Conservation (phyloP, 176 grass and related monocot genomes). For the Phoenix dactylifera region DNA sequence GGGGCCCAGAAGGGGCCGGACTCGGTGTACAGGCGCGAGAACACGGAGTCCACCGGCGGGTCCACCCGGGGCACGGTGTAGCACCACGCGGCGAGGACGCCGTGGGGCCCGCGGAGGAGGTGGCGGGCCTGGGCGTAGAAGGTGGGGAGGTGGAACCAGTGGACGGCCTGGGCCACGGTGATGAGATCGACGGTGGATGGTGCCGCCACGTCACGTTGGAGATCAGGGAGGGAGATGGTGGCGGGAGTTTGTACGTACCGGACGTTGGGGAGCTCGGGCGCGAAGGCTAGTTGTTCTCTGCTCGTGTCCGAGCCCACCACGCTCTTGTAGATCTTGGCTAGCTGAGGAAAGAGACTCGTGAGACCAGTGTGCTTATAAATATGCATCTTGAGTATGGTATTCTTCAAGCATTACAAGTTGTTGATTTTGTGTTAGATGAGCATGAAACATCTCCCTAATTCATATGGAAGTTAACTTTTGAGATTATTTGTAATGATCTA, state of each 20-base stretch:
- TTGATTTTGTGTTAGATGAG: too few relatives aligned
- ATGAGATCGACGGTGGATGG: conserved; percentile 50
- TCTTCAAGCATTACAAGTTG: too few relatives aligned
- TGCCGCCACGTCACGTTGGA: conserved; percentile 37
- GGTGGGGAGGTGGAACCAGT: conserved; percentile 70
- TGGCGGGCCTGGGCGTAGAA: conserved; percentile 53
- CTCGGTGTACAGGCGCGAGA: conserved; percentile 43
- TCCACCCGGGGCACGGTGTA: conserved; percentile 59
- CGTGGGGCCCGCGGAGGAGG: conserved; percentile 29
- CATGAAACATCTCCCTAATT: too few relatives aligned
- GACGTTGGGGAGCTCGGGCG: conserved; percentile 33
- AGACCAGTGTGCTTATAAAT: too few relatives aligned
- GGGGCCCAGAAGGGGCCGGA: conserved; percentile 55
- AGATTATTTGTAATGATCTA: too few relatives aligned
- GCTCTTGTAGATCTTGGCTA: conserved; percentile 43
- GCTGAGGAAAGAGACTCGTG: conserved; percentile 11
- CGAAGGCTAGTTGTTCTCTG: conserved; percentile 56
- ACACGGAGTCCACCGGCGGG: conserved; percentile 43
- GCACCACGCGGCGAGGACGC: conserved; percentile 83
- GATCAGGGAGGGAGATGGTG: conserved; percentile 13
- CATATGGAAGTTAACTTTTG: too few relatives aligned
- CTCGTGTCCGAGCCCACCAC: conserved; percentile 89
- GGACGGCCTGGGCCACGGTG: conserved; percentile 80
- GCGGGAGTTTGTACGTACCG: conserved; percentile 46
- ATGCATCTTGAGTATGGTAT: too few relatives aligned